A percentile compares a stretch with the other conserved stretches of the same genome.
These are phyloP conservation scores for Xylaria sp. DNA, from an alignment of 2,329 filamentous ascomycete species.

Conservation along the genomic window DNA sequence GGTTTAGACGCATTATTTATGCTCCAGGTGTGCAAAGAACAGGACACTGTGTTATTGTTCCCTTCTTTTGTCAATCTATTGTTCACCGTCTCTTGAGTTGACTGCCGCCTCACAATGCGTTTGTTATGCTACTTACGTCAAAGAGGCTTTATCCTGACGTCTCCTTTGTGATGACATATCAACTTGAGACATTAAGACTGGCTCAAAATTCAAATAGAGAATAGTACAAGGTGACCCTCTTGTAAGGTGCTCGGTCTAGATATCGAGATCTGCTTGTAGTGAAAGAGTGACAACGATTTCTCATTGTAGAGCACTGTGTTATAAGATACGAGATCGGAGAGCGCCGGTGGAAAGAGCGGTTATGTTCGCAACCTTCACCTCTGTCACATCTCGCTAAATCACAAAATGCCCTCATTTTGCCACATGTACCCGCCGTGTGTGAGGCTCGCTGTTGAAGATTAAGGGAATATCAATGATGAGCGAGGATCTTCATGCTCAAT, in stretches of 20 bases:
- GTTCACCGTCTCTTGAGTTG: background rate
- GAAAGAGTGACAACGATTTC: background rate
- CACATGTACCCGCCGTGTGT: background rate
- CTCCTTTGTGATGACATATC: background rate
- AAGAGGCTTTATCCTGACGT: background rate
- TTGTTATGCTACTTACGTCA: background rate
- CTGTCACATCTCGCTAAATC: background rate
- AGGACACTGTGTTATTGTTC: background rate
- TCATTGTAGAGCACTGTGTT: background rate
- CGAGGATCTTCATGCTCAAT: background rate
- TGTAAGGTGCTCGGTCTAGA: background rate
- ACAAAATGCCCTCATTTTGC: background rate
- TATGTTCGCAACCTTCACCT: background rate
- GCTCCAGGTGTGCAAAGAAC: background rate
- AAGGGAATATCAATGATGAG: background rate
- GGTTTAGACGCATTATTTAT: background rate
- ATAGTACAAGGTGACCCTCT: too few relatives aligned
- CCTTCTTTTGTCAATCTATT: background rate
- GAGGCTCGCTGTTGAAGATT: background rate
- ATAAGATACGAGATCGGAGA: background rate
- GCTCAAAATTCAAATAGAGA: background rate
- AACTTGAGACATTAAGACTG: background rate
- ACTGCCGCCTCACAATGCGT: background rate
- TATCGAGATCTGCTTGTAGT: background rate
- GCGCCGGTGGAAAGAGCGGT: background rate